phyloP scores from a whole-genome alignment of 768 basidiomycete genomes.

The Leccinum rimulosum region DNA sequence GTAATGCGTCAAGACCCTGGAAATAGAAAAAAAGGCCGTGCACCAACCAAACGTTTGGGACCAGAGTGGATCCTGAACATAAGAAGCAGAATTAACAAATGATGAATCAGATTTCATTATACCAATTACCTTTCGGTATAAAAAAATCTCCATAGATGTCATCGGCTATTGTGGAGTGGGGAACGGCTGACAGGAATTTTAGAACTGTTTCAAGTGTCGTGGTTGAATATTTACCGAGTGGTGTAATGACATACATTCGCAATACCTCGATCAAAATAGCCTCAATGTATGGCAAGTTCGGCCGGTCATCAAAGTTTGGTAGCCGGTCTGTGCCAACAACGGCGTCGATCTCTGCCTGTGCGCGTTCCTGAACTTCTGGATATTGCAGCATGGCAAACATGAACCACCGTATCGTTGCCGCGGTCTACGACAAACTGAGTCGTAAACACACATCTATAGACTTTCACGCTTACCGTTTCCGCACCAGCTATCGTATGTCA shows the following conservation, averaged over 20 bases:
- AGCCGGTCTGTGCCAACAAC: slow-evolving; percentile 29
- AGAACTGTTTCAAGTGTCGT: not conserved
- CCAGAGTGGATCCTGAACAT: slow-evolving; percentile 15
- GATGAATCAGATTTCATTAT: not conserved
- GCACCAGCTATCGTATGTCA: slow-evolving; percentile 14
- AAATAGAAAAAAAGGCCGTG: not conserved
- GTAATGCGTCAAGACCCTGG: not conserved
- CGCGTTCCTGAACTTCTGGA: slow-evolving; percentile 32
- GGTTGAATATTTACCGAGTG: slow-evolving; percentile 18
- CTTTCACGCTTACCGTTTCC: slow-evolving; percentile 14
- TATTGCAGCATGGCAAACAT: slow-evolving; percentile 32
- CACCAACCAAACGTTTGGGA: slow-evolving; percentile 22
- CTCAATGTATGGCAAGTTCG: slow-evolving; percentile 28
- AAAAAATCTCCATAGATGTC: slow-evolving; percentile 18
- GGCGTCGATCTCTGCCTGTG: slow-evolving; percentile 29
- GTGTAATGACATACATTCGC: slow-evolving; percentile 27
- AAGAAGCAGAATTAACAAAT: not conserved
- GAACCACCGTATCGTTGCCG: slow-evolving; percentile 20
- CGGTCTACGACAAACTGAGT: slow-evolving; percentile 5
- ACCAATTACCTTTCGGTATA: slow-evolving; percentile 22
- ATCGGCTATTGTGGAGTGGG: slow-evolving; percentile 18
- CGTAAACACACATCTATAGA: not conserved
- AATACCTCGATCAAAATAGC: slow-evolving; percentile 30
- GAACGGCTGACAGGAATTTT: slow-evolving; percentile 7
- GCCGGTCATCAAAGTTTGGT: slow-evolving; percentile 25